Base-by-base conservation (phyloP, 2,329 filamentous ascomycete genomes). In the Cladosporium sp. region DNA sequence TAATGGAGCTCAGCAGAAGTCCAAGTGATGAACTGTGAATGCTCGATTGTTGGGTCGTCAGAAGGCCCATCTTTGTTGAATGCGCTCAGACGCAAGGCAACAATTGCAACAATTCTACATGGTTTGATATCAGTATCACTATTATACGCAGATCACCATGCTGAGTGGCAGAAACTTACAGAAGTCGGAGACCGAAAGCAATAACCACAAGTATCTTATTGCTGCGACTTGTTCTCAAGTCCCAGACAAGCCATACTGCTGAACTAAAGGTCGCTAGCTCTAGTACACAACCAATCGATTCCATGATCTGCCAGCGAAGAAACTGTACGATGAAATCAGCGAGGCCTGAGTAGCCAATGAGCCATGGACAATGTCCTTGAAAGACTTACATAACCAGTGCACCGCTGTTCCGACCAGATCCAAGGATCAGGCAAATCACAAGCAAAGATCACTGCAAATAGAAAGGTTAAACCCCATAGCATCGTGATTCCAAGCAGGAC, bases 1-100 rank as follows among this genome's bases (percentile, higher is more conserved):
- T 60, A 63, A 36, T 49, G 47, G 3, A 64, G 49, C 34, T 64
- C 61, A 37, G 57, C 63, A 43, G 62, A 59, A 5, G 60, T 64
- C 56, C 57, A 61, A 20, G 40, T 47, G 20, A 64, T 52, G 43
- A 59, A 63, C 12, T 43, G 28, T 12, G 59, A 59, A 40, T 60
- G 54, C 3, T 39, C 40, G 1, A 64, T 20, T 3, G 57, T 60
- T 5, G 59, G 55, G 34, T 64, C 59, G 2, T 37, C 11, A 47
- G 12, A 6, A 15, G 25, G 20, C 20, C 47, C 57, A 42, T 25
- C 42, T 19, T 25, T 5, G 42, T 45, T 20, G 9, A 45, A 45
- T 7, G 42, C 20, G 14, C 14, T 45, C 4, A 45, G 42, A 45
- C 20, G 42, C 9, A 45, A 45, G 7, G 42, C 42, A 15, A 28